Percentiles rank a stretch among this genome's conserved stretches.
phyloP scores from a whole-genome alignment of 2,329 filamentous ascomycete species.

The Colletotrichum viniferum region DNA sequence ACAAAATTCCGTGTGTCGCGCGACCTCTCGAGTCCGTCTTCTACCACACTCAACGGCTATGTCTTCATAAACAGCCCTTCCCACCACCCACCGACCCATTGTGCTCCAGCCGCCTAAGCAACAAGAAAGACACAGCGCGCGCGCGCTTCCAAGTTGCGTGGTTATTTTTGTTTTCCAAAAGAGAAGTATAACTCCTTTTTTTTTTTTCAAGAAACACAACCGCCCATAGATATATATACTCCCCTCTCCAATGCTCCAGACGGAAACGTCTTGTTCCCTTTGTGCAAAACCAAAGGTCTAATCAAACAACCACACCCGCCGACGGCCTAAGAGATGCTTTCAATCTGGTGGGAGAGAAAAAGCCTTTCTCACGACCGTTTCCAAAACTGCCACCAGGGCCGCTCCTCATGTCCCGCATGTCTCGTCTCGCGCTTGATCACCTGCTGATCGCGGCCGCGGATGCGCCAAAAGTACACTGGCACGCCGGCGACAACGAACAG shows the following conservation, averaged over 20 bases:
- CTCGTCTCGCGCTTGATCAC: conserved; percentile 45
- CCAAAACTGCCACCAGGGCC: conserved; percentile 67
- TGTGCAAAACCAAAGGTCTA: background rate
- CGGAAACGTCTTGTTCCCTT: background rate
- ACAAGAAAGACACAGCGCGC: background rate
- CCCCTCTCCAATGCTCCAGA: background rate
- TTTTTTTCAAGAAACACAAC: background rate
- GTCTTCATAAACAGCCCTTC: background rate
- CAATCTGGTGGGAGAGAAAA: background rate
- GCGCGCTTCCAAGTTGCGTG: background rate
- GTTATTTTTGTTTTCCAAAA: background rate
- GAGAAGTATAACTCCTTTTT: background rate
- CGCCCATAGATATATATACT: background rate
- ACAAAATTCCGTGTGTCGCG: background rate
- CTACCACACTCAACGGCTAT: background rate
- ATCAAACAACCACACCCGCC: background rate
- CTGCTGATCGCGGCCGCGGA: conserved; percentile 66
- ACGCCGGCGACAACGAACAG: conserved; percentile 84
- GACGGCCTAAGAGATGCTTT: background rate
- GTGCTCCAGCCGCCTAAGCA: background rate
- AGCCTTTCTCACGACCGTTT: conserved; percentile 35
- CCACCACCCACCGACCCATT: too few species aligned
- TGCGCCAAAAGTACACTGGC: conserved; percentile 87
- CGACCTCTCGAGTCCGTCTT: background rate
- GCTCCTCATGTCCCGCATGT: conserved; percentile 25